A percentile compares a stretch with the other conserved stretches of the same genome.
phyloP scores from a whole-genome alignment of 768 basidiomycete species.

The Lentinus tigrinus region DNA sequence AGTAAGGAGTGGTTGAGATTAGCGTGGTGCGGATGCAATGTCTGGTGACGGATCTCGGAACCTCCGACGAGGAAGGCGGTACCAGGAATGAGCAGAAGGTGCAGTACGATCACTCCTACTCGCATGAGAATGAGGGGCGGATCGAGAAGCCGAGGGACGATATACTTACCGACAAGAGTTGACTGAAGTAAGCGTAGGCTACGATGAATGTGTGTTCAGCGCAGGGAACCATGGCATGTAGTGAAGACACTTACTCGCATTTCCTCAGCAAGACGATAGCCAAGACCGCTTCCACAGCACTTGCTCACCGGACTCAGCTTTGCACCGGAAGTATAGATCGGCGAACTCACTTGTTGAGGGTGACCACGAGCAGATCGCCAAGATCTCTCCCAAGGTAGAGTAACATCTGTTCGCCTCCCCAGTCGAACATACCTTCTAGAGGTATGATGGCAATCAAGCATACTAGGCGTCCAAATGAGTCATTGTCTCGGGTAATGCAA shows the following conservation, averaged over 20 bases:
- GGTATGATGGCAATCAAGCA: slow-evolving; percentile 48
- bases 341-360: slow-evolving; percentile 57
- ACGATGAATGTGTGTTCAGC: not conserved
- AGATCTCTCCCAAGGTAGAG: slow-evolving; percentile 53
- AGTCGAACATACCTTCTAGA: slow-evolving; percentile 67
- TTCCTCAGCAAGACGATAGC: slow-evolving; percentile 64
- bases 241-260: slow-evolving; percentile 56
- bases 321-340: not conserved
- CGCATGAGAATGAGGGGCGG: not conserved
- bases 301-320: slow-evolving; percentile 24
- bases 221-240: not conserved
- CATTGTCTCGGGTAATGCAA: not conserved
- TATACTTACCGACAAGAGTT: slow-evolving; percentile 57
- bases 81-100: slow-evolving; percentile 70
- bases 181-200: slow-evolving; percentile 67
- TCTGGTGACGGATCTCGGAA: slow-evolving; percentile 60
- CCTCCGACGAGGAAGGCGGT: slow-evolving; percentile 67
- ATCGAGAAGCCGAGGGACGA: no score
- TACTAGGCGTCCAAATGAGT: slow-evolving; percentile 5
- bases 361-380: slow-evolving; percentile 62
- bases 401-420: slow-evolving; percentile 53
- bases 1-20: slow-evolving; percentile 69
- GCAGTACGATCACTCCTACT: slow-evolving; percentile 68
- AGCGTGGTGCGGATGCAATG: slow-evolving; percentile 60
- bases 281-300: slow-evolving; percentile 68